These are phyloP conservation scores for Xylaria palmicola DNA, from an alignment of 495 filamentous ascomycete species.

Conservation along the genomic window DNA sequence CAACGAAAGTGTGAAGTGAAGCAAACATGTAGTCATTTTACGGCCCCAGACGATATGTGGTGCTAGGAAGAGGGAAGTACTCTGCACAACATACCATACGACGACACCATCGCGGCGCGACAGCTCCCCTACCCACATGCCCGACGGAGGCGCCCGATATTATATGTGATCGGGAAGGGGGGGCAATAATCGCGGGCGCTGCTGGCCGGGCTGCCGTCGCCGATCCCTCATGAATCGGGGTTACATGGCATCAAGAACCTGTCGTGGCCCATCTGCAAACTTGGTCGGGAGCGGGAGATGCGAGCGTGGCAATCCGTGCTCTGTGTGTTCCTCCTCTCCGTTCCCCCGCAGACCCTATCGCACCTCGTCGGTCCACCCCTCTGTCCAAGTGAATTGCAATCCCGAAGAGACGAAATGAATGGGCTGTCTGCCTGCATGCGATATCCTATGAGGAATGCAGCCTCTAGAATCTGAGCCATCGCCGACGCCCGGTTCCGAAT, in stretches of 20 bases:
- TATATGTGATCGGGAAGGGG: not conserved
- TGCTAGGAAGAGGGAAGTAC: too few species aligned
- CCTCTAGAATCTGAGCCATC: not conserved
- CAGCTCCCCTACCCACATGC: not conserved
- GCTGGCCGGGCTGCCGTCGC: not conserved
- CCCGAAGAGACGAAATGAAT: not conserved
- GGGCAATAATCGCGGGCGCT: not conserved
- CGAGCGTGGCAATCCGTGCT: not conserved
- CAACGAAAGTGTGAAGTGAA: too few species aligned
- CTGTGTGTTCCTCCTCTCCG: not conserved
- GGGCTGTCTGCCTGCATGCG: not conserved
- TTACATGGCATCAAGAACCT: constrained; percentile 3
- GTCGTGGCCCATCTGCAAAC: constrained; percentile 4
- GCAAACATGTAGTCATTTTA: too few species aligned
- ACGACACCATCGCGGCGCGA: too few species aligned
- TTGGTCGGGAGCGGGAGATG: not conserved
- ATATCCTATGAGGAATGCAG: not conserved
- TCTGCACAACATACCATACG: too few species aligned
- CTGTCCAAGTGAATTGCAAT: too few species aligned
- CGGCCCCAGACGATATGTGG: too few species aligned
- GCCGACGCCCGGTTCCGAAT: constrained; percentile 5
- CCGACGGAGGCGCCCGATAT: not conserved
- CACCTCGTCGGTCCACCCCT: too few species aligned
- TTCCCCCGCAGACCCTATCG: too few species aligned
- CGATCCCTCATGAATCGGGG: constrained; percentile 6